These are phyloP conservation scores for Geranium brycei DNA, from an alignment of 345 rosid species.

Conservation along the genomic window DNA sequence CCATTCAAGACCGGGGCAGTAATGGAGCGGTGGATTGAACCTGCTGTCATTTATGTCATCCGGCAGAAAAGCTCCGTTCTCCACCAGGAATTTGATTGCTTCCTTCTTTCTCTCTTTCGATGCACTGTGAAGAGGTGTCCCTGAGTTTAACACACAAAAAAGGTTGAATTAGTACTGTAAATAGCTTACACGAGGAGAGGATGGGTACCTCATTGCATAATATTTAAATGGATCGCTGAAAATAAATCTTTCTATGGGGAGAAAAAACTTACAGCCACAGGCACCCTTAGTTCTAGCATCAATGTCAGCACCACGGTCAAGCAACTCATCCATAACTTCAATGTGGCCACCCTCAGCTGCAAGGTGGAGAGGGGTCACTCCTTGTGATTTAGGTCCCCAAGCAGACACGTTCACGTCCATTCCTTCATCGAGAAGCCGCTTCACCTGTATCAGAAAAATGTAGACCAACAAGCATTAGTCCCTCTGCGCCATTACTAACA, in stretches of 20 bases:
- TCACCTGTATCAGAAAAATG: conserved; percentile 31
- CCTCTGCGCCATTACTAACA: not conserved
- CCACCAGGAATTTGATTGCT: conserved; percentile 73
- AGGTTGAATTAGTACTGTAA: not conserved
- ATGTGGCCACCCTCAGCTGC: conserved; percentile 95
- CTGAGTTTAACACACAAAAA: conserved; percentile 14
- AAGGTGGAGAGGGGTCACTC: conserved; percentile 86
- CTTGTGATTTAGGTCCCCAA: conserved; percentile 86
- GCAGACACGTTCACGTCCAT: conserved; percentile 72
- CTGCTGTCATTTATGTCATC: conserved; percentile 75
- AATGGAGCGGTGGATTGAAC: conserved; percentile 90
- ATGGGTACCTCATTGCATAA: not conserved
- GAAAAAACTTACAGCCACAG: conserved; percentile 57
- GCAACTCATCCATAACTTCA: conserved; percentile 80
- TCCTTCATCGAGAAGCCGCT: conserved; percentile 64
- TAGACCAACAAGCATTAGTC: not conserved
- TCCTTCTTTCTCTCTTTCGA: conserved; percentile 76
- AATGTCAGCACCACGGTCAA: conserved; percentile 84
- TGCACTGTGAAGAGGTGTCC: conserved; percentile 95
- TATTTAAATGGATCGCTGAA: not conserved
- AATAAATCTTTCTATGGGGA: not conserved
- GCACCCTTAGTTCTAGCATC: conserved; percentile 92
- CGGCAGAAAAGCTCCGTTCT: conserved; percentile 81
- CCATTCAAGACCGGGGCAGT: conserved; percentile 95
- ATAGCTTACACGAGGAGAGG: not conserved